phyloP scores from a whole-genome alignment of 2,329 filamentous ascomycete genomes.

The Apiospora koreana region DNA sequence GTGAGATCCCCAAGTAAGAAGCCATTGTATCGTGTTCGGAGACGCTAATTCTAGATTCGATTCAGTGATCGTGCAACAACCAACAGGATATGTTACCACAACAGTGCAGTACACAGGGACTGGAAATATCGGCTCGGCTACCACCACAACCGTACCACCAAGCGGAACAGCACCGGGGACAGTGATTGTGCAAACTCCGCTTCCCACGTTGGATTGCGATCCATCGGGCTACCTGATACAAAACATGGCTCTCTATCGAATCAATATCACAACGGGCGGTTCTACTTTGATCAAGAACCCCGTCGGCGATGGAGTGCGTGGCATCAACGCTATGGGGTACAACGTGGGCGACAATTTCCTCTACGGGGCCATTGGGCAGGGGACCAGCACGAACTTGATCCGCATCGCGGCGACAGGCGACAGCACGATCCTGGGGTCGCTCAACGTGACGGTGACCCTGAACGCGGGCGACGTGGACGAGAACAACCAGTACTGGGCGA shows the following conservation, averaged over 20 bases:
- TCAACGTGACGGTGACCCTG: background rate
- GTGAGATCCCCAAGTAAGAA: background rate
- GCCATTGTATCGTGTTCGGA: background rate
- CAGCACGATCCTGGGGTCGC: constrained; percentile 12
- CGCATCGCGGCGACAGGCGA: constrained; percentile 24
- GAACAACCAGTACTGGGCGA: constrained; percentile 20
- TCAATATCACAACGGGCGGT: constrained; percentile 20
- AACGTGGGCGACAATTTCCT: constrained; percentile 27
- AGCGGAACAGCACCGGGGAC: background rate
- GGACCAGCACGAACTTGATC: constrained; percentile 15
- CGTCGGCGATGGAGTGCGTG: constrained; percentile 15
- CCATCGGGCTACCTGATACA: constrained; percentile 22
- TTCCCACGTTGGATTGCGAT: constrained; percentile 16
- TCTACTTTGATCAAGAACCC: constrained; percentile 1
- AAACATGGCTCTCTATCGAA: constrained; percentile 16
- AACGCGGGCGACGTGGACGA: constrained; percentile 27
- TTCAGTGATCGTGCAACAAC: background rate
- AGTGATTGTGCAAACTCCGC: constrained; percentile 2
- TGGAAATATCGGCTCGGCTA: background rate
- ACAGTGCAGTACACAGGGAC: background rate
- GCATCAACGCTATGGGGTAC: constrained; percentile 28
- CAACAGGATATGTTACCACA: background rate
- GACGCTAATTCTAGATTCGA: background rate
- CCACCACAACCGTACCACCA: background rate
- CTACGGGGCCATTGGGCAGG: constrained; percentile 17